These are phyloP conservation scores for Taxawa tesnikishii DNA, from an alignment of 2,329 filamentous ascomycete species.

Conservation along the genomic window DNA sequence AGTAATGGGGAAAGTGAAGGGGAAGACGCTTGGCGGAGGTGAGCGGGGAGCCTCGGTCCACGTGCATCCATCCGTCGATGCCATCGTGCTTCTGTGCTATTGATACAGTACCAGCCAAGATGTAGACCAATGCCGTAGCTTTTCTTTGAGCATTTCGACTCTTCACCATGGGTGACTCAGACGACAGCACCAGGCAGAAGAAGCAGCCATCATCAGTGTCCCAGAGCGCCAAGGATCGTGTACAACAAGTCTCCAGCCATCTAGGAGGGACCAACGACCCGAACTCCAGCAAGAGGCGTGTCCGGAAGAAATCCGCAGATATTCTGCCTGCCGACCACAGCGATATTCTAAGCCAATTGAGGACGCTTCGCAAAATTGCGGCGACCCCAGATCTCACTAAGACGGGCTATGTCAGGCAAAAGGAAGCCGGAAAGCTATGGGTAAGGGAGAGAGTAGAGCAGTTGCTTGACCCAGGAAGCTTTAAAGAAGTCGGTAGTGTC, in stretches of 20 bases:
- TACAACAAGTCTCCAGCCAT: conserved; percentile 16
- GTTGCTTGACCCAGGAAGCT: conserved; percentile 44
- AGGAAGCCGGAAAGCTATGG: conserved; percentile 53
- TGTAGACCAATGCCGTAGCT: too few species aligned
- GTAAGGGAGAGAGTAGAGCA: conserved; percentile 48
- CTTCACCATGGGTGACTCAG: too few species aligned
- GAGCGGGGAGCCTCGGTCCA: too few species aligned
- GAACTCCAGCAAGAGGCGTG: conserved; percentile 16
- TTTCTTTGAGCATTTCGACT: too few species aligned
- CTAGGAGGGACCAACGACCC: conserved; percentile 19
- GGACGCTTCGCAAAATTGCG: conserved; percentile 38
- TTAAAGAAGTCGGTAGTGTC: conserved; percentile 48
- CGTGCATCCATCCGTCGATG: too few species aligned
- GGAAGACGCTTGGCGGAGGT: too few species aligned
- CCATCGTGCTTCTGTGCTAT: too few species aligned
- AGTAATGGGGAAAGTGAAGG: too few species aligned
- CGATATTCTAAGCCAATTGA: conserved; percentile 47
- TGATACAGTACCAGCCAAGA: too few species aligned
- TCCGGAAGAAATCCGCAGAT: conserved; percentile 21
- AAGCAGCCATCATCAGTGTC: too few species aligned
- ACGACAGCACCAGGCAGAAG: conserved; percentile 1
- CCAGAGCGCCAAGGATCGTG: too few species aligned
- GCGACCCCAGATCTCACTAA: conserved; percentile 41
- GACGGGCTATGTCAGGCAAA: conserved; percentile 50
- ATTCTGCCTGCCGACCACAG: conserved; percentile 48